Base-by-base conservation (phyloP, 805 yeast genomes). In the Saturnispora zaruensis region DNA sequence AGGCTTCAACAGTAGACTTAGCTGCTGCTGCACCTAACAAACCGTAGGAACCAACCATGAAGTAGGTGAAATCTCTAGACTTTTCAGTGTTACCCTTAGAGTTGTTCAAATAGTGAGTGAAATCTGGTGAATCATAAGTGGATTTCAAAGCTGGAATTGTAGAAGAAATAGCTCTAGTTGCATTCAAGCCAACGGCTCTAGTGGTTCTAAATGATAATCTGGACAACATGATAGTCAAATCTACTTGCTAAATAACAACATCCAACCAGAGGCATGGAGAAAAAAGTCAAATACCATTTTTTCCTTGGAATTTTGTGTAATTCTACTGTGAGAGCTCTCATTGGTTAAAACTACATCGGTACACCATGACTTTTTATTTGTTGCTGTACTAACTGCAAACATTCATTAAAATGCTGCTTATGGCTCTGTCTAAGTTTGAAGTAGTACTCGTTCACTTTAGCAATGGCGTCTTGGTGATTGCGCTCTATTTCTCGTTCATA, bases 31-130 rank as follows among this genome's bases (percentile, higher is more conserved):
- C 95, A 41, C 87, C 75, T 60, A 90, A 73, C 61, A 89, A 71
- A 67, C 97, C 98, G 69, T 88, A 76, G 42, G 97, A 82, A 60
- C 99, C 99, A 59, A 93, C 91, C 90, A 95, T 89, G 77, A 95
- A 91, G 78, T 93, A 93, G 56, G 96, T 79, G 74, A 84, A 84
- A 70, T 84, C 88, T 70, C 96, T 87, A 61, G 82, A 74, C 65
- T 80, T 79, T 65, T 87, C 95, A 52, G 66, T 59, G 61, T 81
- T 74, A 68, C 85, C 78, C 58, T 77, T 75, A 62, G 78, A 70
- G 57, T 78, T 78, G 76, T 84, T 85, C 62, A 89, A 75, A 72
- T 87, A 86, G 59, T 78, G 82, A 55, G 85, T 77, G 71, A 79
- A 90, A 72, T 90, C 91, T 68, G 97, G 98, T 47, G 93, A 90